A percentile compares a stretch with the other conserved stretches of the same genome.
Evolutionary conservation across 2,329 filamentous ascomycete genomes (phyloP).

Genomic region (Trichoderma breve): DNA sequence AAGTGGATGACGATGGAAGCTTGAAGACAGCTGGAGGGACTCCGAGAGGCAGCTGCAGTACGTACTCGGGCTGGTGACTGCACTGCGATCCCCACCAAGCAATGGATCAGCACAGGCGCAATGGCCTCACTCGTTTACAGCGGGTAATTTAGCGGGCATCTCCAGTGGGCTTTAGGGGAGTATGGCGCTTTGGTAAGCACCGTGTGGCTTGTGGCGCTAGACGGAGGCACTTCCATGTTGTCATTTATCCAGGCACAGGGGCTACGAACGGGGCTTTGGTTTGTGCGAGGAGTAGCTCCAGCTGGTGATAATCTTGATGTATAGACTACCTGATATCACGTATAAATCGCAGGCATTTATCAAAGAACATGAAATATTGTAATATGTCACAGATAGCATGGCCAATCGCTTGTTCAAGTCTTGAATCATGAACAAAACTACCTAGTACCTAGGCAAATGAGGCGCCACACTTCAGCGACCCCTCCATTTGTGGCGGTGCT

Average conservation of each 20-base stretch:
- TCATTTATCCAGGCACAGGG: not conserved
- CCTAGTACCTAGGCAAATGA: not conserved
- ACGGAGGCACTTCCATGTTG: not conserved
- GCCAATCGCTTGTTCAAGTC: not conserved
- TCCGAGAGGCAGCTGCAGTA: not conserved
- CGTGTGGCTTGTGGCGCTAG: not conserved
- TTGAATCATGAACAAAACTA: not conserved
- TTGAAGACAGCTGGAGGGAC: slow-evolving; percentile 26
- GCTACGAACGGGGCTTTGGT: not conserved
- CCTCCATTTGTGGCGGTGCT: slow-evolving; percentile 20
- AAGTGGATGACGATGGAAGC: slow-evolving; percentile 32
- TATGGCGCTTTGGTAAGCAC: not conserved
- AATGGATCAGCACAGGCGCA: not conserved
- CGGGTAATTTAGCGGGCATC: slow-evolving; percentile 1
- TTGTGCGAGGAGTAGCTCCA: not conserved
- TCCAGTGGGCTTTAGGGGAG: not conserved
- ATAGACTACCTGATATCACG: not conserved
- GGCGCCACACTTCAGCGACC: not conserved
- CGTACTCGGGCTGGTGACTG: slow-evolving; percentile 17
- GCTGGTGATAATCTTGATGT: not conserved
- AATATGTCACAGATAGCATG: not conserved
- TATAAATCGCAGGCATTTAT: too few species aligned
- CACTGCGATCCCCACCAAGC: not conserved
- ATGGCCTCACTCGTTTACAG: not conserved
- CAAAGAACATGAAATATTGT: not conserved